Percentiles rank a stretch among this genome's conserved stretches.
Evolutionary conservation across 139 green algal species (phyloP).

Genomic region (Eudorina sp.): DNA sequence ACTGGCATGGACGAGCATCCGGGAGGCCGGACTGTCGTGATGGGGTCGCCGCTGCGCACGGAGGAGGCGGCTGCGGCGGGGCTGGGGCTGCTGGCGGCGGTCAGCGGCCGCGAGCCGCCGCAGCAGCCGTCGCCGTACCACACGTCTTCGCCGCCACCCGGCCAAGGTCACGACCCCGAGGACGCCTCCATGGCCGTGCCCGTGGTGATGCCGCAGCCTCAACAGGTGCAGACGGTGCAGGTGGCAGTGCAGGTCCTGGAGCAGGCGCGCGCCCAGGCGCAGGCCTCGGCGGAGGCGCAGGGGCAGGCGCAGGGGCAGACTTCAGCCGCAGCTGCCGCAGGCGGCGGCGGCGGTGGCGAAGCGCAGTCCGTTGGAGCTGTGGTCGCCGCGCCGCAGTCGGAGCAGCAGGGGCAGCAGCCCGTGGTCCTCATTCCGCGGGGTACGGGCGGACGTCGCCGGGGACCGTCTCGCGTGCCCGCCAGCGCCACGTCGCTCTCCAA

Average conservation of each 20-base stretch:
- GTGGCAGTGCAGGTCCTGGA: not conserved
- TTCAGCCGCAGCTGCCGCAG: not conserved
- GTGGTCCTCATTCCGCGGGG: not conserved
- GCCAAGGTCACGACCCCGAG: not conserved
- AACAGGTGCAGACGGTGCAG: not conserved
- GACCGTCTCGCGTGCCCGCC: not conserved
- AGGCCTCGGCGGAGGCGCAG: not conserved
- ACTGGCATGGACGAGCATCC: not conserved
- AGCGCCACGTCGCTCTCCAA: slow-evolving; percentile 6
- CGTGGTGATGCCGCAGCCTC: not conserved
- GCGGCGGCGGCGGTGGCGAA: too few relatives aligned
- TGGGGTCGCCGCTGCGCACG: not conserved
- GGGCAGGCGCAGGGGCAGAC: not conserved
- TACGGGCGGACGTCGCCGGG: not conserved
- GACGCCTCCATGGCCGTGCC: too few relatives aligned
- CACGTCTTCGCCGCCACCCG: not conserved
- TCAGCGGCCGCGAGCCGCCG: slow-evolving; percentile 1
- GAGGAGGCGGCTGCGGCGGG: not conserved
- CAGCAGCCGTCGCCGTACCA: not conserved
- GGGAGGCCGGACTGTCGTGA: not conserved
- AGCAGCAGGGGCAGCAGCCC: not conserved
- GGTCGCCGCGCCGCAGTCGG: not conserved
- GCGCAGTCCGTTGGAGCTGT: not conserved
- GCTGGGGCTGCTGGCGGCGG: not conserved
- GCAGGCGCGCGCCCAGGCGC: not conserved